A percentile compares a stretch with the other conserved stretches of the same genome.
Conservation (phyloP, 805 yeast species). For the Naumovozyma baii region DNA sequence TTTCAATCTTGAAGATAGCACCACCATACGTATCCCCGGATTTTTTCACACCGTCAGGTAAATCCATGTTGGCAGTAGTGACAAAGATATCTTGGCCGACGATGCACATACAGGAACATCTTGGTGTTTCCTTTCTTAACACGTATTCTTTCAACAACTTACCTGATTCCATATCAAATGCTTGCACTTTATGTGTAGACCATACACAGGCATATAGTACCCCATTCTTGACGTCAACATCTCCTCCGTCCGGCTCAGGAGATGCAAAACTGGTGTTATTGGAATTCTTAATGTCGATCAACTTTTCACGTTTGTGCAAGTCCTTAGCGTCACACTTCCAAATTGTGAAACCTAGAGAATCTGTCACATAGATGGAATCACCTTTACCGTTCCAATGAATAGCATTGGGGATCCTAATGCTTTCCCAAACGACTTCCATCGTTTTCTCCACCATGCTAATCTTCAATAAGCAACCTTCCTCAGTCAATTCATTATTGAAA, state of each 20-base stretch:
- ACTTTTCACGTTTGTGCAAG: constrained; percentile 25
- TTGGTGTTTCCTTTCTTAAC: constrained; percentile 48
- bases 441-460: constrained; percentile 29
- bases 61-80: constrained; percentile 47
- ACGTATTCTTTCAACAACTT: constrained; percentile 39
- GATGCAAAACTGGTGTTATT: constrained; percentile 17
- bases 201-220: constrained; percentile 60
- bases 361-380: constrained; percentile 41
- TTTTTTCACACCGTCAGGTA: constrained; percentile 24
- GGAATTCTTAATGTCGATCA: constrained; percentile 31
- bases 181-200: constrained; percentile 48
- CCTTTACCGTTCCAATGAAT: constrained; percentile 40
- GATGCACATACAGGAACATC: constrained; percentile 63
- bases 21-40: constrained; percentile 50
- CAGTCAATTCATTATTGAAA: constrained; percentile 33
- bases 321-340: constrained; percentile 35
- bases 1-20: constrained; percentile 37
- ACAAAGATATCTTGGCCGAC: constrained; percentile 59
- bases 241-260: constrained; percentile 78
- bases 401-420: constrained; percentile 61
- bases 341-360: constrained; percentile 39
- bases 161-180: constrained; percentile 39
- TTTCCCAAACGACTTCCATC: constrained; percentile 28
- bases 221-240: constrained; percentile 42
- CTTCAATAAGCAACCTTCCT: constrained; percentile 46